Evolutionary conservation across 352 stramenopile species (phyloP).

Genomic region (Elongisporangium prolatum): DNA sequence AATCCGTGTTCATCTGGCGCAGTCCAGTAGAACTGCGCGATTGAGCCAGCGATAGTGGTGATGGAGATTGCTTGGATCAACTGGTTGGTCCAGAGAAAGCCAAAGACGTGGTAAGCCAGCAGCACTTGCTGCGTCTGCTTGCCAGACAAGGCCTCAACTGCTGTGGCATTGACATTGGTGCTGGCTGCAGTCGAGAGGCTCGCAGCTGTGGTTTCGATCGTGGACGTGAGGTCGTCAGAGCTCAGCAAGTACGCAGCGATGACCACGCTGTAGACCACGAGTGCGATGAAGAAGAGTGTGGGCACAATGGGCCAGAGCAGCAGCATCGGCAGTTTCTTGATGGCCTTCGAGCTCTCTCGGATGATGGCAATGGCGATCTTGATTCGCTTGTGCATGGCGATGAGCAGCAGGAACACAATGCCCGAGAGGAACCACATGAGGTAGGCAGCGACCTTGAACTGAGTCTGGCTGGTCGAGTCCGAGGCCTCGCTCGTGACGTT

Average conservation of each 20-base stretch:
- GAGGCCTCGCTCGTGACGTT: constrained; percentile 15
- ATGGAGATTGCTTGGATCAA: constrained; percentile 95
- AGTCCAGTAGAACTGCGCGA: constrained; percentile 93
- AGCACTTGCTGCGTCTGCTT: constrained; percentile 52
- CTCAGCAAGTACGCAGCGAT: constrained; percentile 60
- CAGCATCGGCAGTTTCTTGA: constrained; percentile 52
- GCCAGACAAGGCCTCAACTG: constrained; percentile 18
- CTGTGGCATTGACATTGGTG: constrained; percentile 33
- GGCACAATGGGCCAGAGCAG: constrained; percentile 58
- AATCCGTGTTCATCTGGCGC: constrained; percentile 20
- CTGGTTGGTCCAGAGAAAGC: constrained; percentile 95
- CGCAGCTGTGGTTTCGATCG: constrained; percentile 19
- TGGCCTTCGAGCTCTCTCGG: constrained; percentile 57
- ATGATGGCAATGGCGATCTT: constrained; percentile 70
- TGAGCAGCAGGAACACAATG: constrained; percentile 47
- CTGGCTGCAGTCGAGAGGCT: constrained; percentile 17
- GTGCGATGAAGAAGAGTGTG: constrained; percentile 40
- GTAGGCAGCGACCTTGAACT: constrained; percentile 70
- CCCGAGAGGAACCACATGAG: constrained; percentile 45
- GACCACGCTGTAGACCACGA: constrained; percentile 53
- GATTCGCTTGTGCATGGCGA: constrained; percentile 66
- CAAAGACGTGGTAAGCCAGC: constrained; percentile 89
- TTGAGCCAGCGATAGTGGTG: constrained; percentile 89
- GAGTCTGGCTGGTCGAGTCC: constrained; percentile 30
- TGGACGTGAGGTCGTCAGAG: constrained; percentile 35